phyloP scores from a whole-genome alignment of 352 stramenopile species.

The Phytophthora brassicae region DNA sequence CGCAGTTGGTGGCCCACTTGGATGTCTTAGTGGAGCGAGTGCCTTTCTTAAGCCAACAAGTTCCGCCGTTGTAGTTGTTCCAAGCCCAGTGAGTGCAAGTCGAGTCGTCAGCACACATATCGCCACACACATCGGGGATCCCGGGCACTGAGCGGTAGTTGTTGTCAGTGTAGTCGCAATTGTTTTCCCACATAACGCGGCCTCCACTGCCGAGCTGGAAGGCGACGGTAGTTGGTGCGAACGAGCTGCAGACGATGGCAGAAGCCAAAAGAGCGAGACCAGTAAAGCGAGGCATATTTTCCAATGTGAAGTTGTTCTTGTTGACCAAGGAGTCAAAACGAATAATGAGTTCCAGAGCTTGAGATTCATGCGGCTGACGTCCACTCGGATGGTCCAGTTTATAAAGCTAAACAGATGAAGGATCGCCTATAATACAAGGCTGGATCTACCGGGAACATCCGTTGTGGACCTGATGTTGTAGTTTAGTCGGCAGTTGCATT shows the following conservation, averaged over 20 bases:
- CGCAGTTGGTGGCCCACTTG: constrained; percentile 33
- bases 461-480: too few relatives aligned
- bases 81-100: constrained; percentile 48
- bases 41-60: constrained; percentile 47
- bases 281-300: constrained; percentile 11
- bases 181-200: constrained; percentile 44
- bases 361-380: too few relatives aligned
- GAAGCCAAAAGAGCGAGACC: constrained; percentile 11
- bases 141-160: constrained; percentile 27
- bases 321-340: constrained; percentile 17
- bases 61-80: constrained; percentile 36
- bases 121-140: constrained; percentile 35
- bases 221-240: constrained; percentile 7
- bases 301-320: neutral
- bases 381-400: constrained; percentile 7
- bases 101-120: constrained; percentile 34
- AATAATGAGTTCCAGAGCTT: constrained; percentile 1
- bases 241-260: constrained; percentile 5
- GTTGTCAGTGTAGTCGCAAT: constrained; percentile 41
- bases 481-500: too few relatives aligned
- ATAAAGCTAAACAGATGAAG: constrained; percentile 15
- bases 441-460: too few relatives aligned
- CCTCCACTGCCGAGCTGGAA: constrained; percentile 27
- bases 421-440: too few relatives aligned
- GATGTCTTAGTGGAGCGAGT: constrained; percentile 12